Evolutionary conservation across 2,329 filamentous ascomycete species (phyloP).

Genomic region (Hypoxylon sp.): DNA sequence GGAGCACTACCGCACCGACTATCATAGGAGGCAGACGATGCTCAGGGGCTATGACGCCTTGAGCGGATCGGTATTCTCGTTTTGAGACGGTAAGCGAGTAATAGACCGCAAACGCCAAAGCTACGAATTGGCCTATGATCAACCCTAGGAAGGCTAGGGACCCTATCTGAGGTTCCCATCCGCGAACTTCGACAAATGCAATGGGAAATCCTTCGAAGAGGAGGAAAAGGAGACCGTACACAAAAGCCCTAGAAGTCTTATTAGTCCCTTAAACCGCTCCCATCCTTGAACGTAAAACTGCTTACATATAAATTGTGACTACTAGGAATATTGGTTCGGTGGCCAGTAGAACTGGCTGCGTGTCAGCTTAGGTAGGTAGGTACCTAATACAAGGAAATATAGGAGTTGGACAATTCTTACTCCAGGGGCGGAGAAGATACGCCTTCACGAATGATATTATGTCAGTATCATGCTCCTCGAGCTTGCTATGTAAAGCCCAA

Average conservation of each 20-base stretch:
- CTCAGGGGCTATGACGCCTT: slow-evolving; percentile 4
- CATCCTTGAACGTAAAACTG: neutral
- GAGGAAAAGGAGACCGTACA: neutral
- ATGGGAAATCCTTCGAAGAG: neutral
- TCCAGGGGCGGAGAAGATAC: slow-evolving; percentile 4
- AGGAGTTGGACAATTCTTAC: neutral
- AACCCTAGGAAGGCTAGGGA: neutral
- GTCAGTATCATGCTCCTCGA: slow-evolving; percentile 8
- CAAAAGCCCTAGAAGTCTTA: neutral
- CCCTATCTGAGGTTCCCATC: neutral
- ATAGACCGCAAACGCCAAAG: neutral
- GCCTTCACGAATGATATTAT: neutral
- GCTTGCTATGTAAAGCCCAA: neutral
- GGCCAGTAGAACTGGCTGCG: neutral
- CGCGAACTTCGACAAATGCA: neutral
- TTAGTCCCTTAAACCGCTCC: neutral
- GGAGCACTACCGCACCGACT: neutral
- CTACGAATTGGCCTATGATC: neutral
- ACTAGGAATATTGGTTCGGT: neutral
- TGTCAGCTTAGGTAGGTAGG: neutral
- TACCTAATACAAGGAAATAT: neutral
- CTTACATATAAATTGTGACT: slow-evolving; percentile 9
- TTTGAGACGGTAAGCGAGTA: neutral
- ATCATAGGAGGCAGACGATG: slow-evolving; percentile 3
- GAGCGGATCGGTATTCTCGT: neutral